Evolutionary conservation across 1,139 yeast species (phyloP), one percentile per base, ranked within the genome.

Genomic region (Kluyveromyces marxianus): DNA sequence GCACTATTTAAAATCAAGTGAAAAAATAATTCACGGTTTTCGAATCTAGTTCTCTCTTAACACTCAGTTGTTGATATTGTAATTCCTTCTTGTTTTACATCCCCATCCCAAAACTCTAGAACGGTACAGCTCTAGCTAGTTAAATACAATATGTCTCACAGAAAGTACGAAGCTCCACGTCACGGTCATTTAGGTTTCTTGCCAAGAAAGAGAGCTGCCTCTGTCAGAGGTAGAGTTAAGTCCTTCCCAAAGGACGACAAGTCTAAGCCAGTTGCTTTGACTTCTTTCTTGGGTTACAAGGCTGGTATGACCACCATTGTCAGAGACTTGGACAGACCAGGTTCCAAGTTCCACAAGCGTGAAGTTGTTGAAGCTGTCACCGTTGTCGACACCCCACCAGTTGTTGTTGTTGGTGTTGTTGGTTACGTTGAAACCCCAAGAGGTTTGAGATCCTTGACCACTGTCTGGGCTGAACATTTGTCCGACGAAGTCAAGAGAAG

Each of bases 271-370:
- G 97, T 90, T 69, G 95, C 96, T 74, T 82, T 94, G 75, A 92
- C 98, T 65, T 97, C 98, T 65, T 92, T 92, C 94, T 83, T 92
- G 69, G 98, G 98, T 79, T 72, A 72, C 75, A 90, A 92, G 83
- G 98, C 98, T 65, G 98, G 98, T 87, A 92, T 92, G 98, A 84
- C 98, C 78, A 92, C 98, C 77, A 88, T 89, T 68, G 98, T 92
- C 70, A 90, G 98, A 82, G 98, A 92, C 80, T 85, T 92, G 72
- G 97, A 92, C 89, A 88, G 97, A 81, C 98, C 98, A 77, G 98
- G 98, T 73, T 92, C 98, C 72, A 92, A 92, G 84, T 89, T 90
- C 97, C 97, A 92, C 96, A 92, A 92, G 94, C 92, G 97, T 79
- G 98, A 92, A 81, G 81, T 92, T 67, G 98, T 92, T 62, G 98